Conservation (phyloP, 495 filamentous ascomycete species). For the Xanthoparmelia taractica region DNA sequence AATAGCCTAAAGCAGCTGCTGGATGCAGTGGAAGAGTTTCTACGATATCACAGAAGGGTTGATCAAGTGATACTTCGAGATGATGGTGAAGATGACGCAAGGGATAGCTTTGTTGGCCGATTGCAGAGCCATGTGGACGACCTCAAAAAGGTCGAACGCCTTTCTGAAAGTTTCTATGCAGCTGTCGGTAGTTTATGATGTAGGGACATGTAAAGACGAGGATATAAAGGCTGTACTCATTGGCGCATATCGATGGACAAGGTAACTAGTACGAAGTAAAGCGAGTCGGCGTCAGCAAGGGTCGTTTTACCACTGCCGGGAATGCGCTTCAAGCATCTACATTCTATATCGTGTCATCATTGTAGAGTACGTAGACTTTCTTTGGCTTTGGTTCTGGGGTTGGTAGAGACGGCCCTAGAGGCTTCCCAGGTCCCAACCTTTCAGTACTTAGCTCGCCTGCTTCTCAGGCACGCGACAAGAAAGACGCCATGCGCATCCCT, state of each 20-base stretch:
- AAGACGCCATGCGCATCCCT: slow-evolving; percentile 1
- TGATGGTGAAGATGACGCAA: slow-evolving; percentile 29
- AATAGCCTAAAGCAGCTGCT: slow-evolving; percentile 56
- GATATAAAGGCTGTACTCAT: neutral
- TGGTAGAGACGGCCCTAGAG: neutral
- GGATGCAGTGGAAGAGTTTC: slow-evolving; percentile 80
- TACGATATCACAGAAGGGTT: slow-evolving; percentile 66
- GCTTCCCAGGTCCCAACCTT: neutral
- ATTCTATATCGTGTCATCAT: too few relatives aligned
- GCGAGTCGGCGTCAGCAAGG: neutral
- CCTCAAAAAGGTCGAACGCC: slow-evolving; percentile 28
- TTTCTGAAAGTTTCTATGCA: neutral
- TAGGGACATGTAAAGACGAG: neutral
- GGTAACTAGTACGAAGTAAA: neutral
- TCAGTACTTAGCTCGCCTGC: too few relatives aligned
- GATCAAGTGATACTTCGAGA: slow-evolving; percentile 44
- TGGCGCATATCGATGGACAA: neutral
- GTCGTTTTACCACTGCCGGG: neutral
- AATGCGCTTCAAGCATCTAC: neutral
- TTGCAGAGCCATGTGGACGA: slow-evolving; percentile 45
- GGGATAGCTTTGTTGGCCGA: slow-evolving; percentile 49
- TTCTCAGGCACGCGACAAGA: slow-evolving; percentile 1
- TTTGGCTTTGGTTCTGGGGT: neutral
- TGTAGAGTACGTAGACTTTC: neutral
- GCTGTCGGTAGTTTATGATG: neutral